Evolutionary conservation across 345 rosid species (phyloP), one percentile per base, ranked within the genome.

Genomic region (Arabidopsis thaliana): DNA sequence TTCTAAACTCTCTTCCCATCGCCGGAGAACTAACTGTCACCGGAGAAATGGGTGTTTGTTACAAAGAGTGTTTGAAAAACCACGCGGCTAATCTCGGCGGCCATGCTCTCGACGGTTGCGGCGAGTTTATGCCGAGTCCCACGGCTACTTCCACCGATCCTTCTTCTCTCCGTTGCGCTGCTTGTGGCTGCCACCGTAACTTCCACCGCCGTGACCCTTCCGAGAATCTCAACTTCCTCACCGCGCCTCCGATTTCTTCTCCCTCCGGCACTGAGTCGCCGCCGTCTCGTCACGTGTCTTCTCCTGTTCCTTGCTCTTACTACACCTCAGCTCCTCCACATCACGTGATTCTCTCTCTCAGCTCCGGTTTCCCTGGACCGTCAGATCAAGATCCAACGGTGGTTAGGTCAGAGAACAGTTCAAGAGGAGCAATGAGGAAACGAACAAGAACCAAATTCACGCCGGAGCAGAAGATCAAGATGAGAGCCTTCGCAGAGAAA

Each of bases 161-260:
- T 22, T 48, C 81, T 38, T 87, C 90, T 14, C 79, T 89, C 46
- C 82, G 71, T 41, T 92, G 97, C 66, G 96, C 89, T 50, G 96
- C 97, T 23, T 92, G 97, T 38, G 96, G 96, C 45, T 92, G 97
- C 80, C 97, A 92, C 84, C 96, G 97, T 67, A 91, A 88, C 65
- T 91, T 91, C 85, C 96, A 91, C 88, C 96, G 91, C 65, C 93
- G 97, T 38, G 82, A 83, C 58, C 68, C 80, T 42, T 52, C 69
- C 8, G 71, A 72, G 36, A 46, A 71, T 14, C 72, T 71, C 64
- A 65, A 2, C 9, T 66, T 78, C 42, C 59, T 78, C 24, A 65
- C 48, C 6, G 65, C 64, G 0, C 69, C 51, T 8, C 80, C 78
- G n/a, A 44, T 50, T 50, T 75, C 71, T 28, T 71, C 81, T 32